Base-by-base conservation (phyloP, 1,284 basidiomycete species). In the Microbotryum violaceum region DNA sequence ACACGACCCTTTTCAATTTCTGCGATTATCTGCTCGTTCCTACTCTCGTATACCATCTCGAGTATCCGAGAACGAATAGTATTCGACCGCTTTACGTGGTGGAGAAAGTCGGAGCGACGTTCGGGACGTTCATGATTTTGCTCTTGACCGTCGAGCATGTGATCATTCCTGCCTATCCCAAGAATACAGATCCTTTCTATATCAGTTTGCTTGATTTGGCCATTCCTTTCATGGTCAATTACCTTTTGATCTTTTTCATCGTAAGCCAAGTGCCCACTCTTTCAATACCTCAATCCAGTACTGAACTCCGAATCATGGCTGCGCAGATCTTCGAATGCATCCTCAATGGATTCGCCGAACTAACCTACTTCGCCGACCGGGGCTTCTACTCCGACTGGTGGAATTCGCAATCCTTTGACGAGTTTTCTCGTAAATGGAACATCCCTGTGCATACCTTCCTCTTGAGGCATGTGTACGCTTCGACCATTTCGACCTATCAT, bases 341-440 rank as follows among this genome's bases (percentile, higher is more conserved):
- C 62, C 94, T 91, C 77, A 94, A 96, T 72, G 91, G 81, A 12
- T 97, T 97, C 74, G 91, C 91, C 4, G 94, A 97, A 75, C 86
- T 88, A 70, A 63, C 56, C 65, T 88, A 87, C 73, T 98, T 97
- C 73, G 91, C 91, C 29, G 94, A 98, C 74, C 82, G 94, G 49
- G 88, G 92, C 70, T 97, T 97, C 75, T 98, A 97, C 76, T 88
- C 92, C 76, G 93, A 97, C 74, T 97, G 91, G 87, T 97, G 94
- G 94, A 98, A 97, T 77, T 89, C 90, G 1, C 91, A 88, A 0
- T 88, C 88, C 3, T 94, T 90, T 87, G 96, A 97, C 73, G 91
- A 97, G 74, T 98, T 96, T 76, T 87, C 90, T 7, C 85, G 92
- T 54, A 92, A 93, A 77, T 96, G 92, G 92, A 96, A 96, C 78